Base-by-base conservation (phyloP, 2,329 filamentous ascomycete species). In the Epichloe gansuensis region DNA sequence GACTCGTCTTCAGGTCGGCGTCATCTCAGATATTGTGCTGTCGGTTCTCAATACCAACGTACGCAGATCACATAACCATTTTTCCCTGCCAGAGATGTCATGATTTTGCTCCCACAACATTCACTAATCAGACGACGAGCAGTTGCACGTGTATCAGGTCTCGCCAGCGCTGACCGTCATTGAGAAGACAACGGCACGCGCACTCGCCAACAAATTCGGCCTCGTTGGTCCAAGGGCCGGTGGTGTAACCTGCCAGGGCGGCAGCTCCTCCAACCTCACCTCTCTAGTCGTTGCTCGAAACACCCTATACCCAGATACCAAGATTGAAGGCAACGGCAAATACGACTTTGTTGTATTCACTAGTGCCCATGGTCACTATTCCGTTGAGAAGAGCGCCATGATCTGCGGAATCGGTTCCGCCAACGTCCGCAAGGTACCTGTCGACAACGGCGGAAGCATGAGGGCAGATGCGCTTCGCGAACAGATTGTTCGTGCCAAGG, bases 311-410 rank as follows among this genome's bases (percentile, higher is more conserved):
- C 90, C 91, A 0, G 74, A 80, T 9, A 89, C 84, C 49, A 95
- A 95, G 67, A 71, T 71, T 0, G 66, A 77, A 1, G 93, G 93
- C 15, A 89, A 89, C 62, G 77, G 74, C 1, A 63, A 64, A 4
- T 68, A 74, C 55, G 74, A 77, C 21, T 91, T 96, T 61, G 84
- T 89, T 21, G 70, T 96, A 51, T 96, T 97, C 71, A 96, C 91
- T 3, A 88, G 83, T 58, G 81, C 77, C 1, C 89, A 97, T 66
- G 90, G 91, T 0, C 93, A 97, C 73, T 98, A 97, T 72, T 90
- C 84, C 5, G 80, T 97, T 27, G 89, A 95, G 62, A 97, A 97
- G 71, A 90, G 89, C 3, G 90, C 90, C n/a, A 85, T 91, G 64
- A 85, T 91, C 63, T 85, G 85, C 60, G 93, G 93, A 0, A 78